These are phyloP conservation scores for Saccharomycopsis sp. DNA, from an alignment of 805 yeast species.

Conservation along the genomic window DNA sequence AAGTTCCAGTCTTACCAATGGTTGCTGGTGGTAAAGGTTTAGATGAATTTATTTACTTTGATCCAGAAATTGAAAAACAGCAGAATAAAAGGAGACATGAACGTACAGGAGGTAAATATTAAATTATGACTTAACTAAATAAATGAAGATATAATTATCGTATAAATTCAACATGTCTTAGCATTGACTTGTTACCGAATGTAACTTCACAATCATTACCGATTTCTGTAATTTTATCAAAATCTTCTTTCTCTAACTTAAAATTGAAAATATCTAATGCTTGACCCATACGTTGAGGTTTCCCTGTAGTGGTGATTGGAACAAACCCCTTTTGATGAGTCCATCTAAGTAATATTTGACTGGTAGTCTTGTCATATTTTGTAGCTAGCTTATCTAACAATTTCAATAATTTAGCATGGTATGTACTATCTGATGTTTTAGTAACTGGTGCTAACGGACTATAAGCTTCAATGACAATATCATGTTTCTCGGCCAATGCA, in stretches of 20 bases:
- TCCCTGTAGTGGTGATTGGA: conserved; percentile 61
- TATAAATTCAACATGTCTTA: neutral
- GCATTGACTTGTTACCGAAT: conserved; percentile 5
- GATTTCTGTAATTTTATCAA: conserved; percentile 19
- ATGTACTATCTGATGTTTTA: conserved; percentile 36
- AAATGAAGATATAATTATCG: neutral
- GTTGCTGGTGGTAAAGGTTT: conserved; percentile 94
- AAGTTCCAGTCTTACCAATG: conserved; percentile 77
- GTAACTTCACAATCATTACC: conserved; percentile 27
- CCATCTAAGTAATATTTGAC: conserved; percentile 61
- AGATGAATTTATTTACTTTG: conserved; percentile 86
- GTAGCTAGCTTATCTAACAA: conserved; percentile 34
- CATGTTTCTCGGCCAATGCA: conserved; percentile 40
- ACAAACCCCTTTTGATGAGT: conserved; percentile 52
- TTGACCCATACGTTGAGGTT: conserved; percentile 43
- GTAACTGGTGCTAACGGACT: conserved; percentile 57
- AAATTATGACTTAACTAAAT: conserved; percentile 12
- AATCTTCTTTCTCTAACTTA: conserved; percentile 16
- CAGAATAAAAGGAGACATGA: conserved; percentile 59
- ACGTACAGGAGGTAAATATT: conserved; percentile 71
- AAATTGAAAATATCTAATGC: conserved; percentile 48
- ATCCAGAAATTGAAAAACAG: conserved; percentile 70
- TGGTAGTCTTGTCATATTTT: conserved; percentile 47
- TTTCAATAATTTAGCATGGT: conserved; percentile 25
- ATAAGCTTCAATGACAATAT: conserved; percentile 52